Percentiles rank a stretch among this genome's conserved stretches.
Conservation (phyloP, 1,284 basidiomycete genomes). For the Tilletia setariae region DNA sequence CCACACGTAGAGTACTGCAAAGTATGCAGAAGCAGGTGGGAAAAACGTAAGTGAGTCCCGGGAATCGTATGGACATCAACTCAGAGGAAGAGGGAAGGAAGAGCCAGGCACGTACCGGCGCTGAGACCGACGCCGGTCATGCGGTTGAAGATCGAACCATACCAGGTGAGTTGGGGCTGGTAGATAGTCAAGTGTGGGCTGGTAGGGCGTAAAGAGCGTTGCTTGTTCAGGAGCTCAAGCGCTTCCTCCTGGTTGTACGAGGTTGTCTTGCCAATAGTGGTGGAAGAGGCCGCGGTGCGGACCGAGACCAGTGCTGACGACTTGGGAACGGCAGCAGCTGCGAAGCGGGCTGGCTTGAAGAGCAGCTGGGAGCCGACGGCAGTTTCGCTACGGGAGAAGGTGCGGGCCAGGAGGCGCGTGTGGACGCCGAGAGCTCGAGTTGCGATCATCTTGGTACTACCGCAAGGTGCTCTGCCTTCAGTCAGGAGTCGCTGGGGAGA, state of each 20-base stretch:
- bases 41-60: too few relatives aligned
- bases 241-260: constrained; percentile 60
- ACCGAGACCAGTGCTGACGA: neutral
- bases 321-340: neutral
- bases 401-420: constrained; percentile 13
- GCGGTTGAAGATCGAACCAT: constrained; percentile 79
- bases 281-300: neutral
- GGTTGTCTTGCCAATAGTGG: neutral
- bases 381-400: neutral
- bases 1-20: constrained; percentile 70
- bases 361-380: neutral
- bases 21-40: neutral
- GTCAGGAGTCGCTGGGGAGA: neutral
- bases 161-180: constrained; percentile 86
- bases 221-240: constrained; percentile 72
- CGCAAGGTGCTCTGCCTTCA: neutral
- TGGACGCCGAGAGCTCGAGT: constrained; percentile 2
- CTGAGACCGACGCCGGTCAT: constrained; percentile 72
- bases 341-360: constrained; percentile 1
- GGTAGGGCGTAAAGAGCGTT: constrained; percentile 77
- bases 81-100: neutral
- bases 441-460: neutral
- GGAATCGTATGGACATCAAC: neutral
- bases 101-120: constrained; percentile 30
- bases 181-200: constrained; percentile 95